These are phyloP conservation scores for Hygrophila difformis DNA, from an alignment of 257 asterid species.

Conservation along the genomic window DNA sequence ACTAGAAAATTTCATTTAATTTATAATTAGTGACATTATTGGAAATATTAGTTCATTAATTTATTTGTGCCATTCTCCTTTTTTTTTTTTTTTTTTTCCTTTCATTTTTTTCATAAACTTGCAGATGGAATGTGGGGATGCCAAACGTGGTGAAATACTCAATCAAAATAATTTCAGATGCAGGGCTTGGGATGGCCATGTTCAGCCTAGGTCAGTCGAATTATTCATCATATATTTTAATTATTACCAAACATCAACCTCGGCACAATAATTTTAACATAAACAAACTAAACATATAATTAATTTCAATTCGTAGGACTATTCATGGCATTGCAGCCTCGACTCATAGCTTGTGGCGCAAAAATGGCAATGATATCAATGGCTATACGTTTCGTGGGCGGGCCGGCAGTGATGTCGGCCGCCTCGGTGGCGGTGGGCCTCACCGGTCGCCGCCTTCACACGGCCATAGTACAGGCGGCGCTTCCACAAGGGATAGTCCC, in stretches of 20 bases:
- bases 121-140: slow-evolving; percentile 77
- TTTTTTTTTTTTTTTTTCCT: too few species aligned
- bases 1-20: too few species aligned
- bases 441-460: slow-evolving; percentile 33
- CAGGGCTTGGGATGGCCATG: slow-evolving; percentile 85
- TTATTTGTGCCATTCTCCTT: too few species aligned
- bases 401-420: slow-evolving; percentile 55
- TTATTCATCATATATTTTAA: too few species aligned
- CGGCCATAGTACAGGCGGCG: slow-evolving; percentile 77
- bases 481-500: slow-evolving; percentile 63
- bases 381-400: slow-evolving; percentile 49
- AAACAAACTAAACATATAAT: too few species aligned
- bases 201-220: slow-evolving; percentile 47
- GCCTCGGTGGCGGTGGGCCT: slow-evolving; percentile 57
- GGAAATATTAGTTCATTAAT: too few species aligned
- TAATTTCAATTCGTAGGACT: slow-evolving; percentile 23
- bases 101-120: too few species aligned
- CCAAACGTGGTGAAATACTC: slow-evolving; percentile 66
- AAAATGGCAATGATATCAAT: slow-evolving; percentile 51
- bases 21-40: too few species aligned
- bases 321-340: slow-evolving; percentile 75
- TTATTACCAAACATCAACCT: too few species aligned
- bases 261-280: too few species aligned
- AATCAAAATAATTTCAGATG: slow-evolving; percentile 57
- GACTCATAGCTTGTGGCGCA: slow-evolving; percentile 55